A percentile compares a stretch with the other conserved stretches of the same genome.
phyloP scores from a whole-genome alignment of 2,329 filamentous ascomycete genomes.

The Cryoendolithus antarcticus region DNA sequence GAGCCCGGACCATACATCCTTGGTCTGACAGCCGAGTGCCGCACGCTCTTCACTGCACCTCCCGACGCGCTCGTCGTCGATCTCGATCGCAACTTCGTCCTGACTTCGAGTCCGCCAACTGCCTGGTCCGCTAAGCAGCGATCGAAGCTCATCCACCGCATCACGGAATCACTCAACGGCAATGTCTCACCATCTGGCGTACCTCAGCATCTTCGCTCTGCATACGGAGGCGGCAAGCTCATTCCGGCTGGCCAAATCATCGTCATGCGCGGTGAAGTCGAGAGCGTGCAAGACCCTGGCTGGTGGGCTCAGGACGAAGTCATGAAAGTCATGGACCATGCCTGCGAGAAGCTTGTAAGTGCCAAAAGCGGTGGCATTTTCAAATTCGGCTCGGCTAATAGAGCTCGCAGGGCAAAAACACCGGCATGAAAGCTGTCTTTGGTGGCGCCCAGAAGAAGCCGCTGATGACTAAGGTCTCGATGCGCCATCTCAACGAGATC shows the following conservation, averaged over 20 bases:
- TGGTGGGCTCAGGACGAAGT: constrained; percentile 98
- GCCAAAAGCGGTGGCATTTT: background rate
- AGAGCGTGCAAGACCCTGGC: constrained; percentile 87
- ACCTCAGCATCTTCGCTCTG: constrained; percentile 82
- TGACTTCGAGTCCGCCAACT: constrained; percentile 89
- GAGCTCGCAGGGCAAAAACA: constrained; percentile 63
- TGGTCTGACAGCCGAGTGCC: constrained; percentile 89
- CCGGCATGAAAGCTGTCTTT: constrained; percentile 91
- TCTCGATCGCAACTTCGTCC: constrained; percentile 91
- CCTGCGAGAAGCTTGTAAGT: constrained; percentile 87
- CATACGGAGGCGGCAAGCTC: constrained; percentile 92
- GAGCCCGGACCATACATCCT: constrained; percentile 97
- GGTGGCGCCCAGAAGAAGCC: constrained; percentile 94
- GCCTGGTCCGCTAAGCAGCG: constrained; percentile 73
- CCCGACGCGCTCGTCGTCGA: constrained; percentile 93
- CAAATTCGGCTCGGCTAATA: too few relatives aligned
- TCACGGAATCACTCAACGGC: constrained; percentile 85
- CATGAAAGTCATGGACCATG: constrained; percentile 97
- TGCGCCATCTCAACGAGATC: constrained; percentile 97
- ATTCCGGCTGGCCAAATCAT: constrained; percentile 97
- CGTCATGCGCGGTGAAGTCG: constrained; percentile 95
- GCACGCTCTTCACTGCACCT: constrained; percentile 94
- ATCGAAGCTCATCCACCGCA: constrained; percentile 86
- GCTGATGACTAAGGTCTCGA: constrained; percentile 98
- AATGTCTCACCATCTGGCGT: constrained; percentile 90